Conservation (phyloP, 176 grass and related monocot genomes). For the Phoenix dactylifera region DNA sequence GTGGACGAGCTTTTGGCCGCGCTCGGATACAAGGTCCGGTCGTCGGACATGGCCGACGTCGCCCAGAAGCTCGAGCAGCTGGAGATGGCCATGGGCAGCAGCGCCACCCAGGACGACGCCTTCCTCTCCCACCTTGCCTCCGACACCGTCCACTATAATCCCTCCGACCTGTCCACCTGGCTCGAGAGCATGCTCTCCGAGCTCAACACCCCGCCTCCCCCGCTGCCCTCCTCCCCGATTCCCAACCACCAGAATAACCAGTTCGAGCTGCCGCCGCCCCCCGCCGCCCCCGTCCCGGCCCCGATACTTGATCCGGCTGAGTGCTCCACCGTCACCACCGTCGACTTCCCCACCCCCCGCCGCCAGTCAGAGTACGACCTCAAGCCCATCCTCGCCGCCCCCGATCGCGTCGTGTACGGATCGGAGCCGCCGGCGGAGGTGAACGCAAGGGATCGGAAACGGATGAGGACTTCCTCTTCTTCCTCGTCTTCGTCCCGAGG, state of each 20-base stretch:
- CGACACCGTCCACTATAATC: conserved; percentile 13
- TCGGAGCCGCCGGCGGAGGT: neutral
- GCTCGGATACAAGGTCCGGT: neutral
- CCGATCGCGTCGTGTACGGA: neutral
- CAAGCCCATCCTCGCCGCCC: neutral
- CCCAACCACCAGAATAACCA: no score
- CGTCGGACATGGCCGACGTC: conserved; percentile 14
- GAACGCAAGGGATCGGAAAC: neutral
- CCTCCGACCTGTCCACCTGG: conserved; percentile 8
- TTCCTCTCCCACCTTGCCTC: neutral
- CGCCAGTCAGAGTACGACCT: neutral
- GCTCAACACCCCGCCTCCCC: conserved; percentile 1
- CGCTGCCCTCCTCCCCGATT: neutral
- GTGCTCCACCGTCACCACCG: neutral
- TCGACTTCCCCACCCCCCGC: neutral
- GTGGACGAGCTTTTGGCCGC: neutral
- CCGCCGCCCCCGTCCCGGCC: no score
- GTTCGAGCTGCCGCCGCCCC: neutral
- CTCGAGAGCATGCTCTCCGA: conserved; percentile 13
- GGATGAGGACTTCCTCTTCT: neutral
- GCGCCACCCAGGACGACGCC: neutral
- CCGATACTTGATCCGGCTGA: neutral
- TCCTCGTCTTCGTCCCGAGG: conserved; percentile 1
- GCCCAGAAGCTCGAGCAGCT: conserved; percentile 13
- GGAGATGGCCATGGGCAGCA: neutral